Conservation (phyloP, 345 rosid species). For the Acer negundo region DNA sequence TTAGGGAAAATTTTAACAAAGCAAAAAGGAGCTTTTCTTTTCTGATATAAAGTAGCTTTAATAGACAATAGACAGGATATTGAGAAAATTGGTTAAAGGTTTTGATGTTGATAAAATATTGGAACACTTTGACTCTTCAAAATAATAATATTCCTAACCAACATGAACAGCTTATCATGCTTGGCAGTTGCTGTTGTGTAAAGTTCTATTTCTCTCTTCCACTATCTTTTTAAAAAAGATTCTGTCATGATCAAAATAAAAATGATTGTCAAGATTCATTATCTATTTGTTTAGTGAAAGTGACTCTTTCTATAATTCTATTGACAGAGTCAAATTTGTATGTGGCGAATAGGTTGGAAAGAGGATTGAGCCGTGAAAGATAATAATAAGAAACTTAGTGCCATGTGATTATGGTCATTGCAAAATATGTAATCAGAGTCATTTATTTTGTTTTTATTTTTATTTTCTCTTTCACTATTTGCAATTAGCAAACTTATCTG, state of each 20-base stretch:
- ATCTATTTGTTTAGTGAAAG: slow-evolving; percentile 10
- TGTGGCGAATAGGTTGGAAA: slow-evolving; percentile 8
- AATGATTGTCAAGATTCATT: background rate
- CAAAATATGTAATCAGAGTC: background rate
- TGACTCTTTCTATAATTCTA: slow-evolving; percentile 5
- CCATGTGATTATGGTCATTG: background rate
- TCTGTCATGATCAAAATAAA: background rate
- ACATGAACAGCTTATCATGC: slow-evolving; percentile 4
- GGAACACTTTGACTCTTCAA: slow-evolving; percentile 14
- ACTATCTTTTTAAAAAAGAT: background rate
- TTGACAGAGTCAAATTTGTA: slow-evolving; percentile 5
- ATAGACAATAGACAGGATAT: background rate
- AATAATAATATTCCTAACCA: slow-evolving; percentile 2
- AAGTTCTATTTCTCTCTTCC: slow-evolving; percentile 3
- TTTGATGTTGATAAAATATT: background rate
- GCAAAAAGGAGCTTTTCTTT: slow-evolving; percentile 8
- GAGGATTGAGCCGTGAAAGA: slow-evolving; percentile 1
- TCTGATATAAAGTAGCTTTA: background rate
- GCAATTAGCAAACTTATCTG: background rate
- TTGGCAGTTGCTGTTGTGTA: background rate
- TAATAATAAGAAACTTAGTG: slow-evolving; percentile 11
- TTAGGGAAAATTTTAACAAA: background rate
- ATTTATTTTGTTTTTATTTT: no score
- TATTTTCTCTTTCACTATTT: no score
- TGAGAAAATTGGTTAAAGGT: background rate